These are phyloP conservation scores for Cordyceps fumosorosea DNA, from an alignment of 2,329 filamentous ascomycete species.

Conservation along the genomic window DNA sequence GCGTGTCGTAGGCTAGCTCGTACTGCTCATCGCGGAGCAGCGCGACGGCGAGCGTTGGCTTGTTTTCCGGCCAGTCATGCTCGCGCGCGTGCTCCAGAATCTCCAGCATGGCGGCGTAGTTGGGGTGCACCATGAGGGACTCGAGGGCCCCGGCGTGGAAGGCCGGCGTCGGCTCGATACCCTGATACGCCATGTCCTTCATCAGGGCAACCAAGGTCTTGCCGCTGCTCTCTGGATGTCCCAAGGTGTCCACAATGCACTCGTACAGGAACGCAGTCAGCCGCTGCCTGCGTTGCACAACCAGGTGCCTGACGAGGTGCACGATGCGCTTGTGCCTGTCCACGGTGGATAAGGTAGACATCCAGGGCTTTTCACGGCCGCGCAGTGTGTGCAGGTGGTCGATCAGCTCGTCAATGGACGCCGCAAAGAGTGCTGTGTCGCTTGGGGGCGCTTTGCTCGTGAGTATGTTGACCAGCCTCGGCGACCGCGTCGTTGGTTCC, in stretches of 20 bases:
- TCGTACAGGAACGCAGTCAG: constrained; percentile 62
- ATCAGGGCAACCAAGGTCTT: constrained; percentile 57
- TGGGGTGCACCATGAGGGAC: constrained; percentile 75
- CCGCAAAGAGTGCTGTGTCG: constrained; percentile 15
- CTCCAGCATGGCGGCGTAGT: constrained; percentile 68
- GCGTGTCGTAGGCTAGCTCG: constrained; percentile 67
- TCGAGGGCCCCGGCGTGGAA: constrained; percentile 67
- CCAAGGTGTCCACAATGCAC: constrained; percentile 66
- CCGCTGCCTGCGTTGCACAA: constrained; percentile 46
- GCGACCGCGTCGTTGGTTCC: background rate
- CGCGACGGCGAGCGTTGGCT: constrained; percentile 63
- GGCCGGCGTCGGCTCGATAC: constrained; percentile 55
- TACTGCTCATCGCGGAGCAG: constrained; percentile 75
- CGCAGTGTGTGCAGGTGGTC: constrained; percentile 24
- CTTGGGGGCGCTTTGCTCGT: constrained; percentile 15
- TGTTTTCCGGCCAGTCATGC: constrained; percentile 55
- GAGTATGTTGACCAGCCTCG: background rate
- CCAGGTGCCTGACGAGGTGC: constrained; percentile 49
- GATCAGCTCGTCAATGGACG: constrained; percentile 21
- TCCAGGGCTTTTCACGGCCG: constrained; percentile 15
- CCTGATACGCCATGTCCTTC: constrained; percentile 60
- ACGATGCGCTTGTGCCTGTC: constrained; percentile 25
- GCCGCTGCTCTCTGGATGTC: constrained; percentile 60
- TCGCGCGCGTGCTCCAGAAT: constrained; percentile 68
- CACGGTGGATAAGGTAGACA: constrained; percentile 16